These are phyloP conservation scores for Panicum virgatum DNA, from an alignment of 202 grass and related monocot species.

Conservation along the genomic window DNA sequence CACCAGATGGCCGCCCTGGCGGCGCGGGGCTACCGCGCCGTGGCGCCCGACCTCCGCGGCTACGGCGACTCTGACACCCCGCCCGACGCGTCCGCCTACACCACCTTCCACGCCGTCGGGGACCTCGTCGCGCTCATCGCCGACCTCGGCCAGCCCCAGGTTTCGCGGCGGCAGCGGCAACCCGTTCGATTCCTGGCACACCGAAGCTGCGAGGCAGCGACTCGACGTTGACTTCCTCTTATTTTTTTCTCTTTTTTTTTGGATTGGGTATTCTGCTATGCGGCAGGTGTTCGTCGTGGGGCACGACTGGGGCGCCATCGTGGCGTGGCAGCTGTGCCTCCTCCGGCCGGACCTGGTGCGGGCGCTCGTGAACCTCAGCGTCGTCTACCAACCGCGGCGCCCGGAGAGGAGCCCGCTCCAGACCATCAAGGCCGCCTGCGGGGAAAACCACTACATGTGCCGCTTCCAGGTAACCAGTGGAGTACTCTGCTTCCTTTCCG, in stretches of 20 bases:
- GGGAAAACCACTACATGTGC: conserved; percentile 86
- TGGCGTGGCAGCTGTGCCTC: conserved; percentile 85
- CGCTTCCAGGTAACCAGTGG: conserved; percentile 64
- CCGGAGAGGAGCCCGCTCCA: conserved; percentile 50
- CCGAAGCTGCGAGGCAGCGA: neutral
- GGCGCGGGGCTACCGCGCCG: conserved; percentile 62
- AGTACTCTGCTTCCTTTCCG: neutral
- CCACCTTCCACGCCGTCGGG: conserved; percentile 75
- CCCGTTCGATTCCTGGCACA: neutral
- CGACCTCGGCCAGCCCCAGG: conserved; percentile 63
- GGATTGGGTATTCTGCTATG: neutral
- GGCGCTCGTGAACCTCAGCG: conserved; percentile 79
- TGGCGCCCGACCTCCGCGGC: conserved; percentile 83
- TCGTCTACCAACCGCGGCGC: conserved; percentile 44
- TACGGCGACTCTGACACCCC: conserved; percentile 73
- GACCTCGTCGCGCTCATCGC: conserved; percentile 91
- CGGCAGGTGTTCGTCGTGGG: conserved; percentile 79
- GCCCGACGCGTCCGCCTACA: conserved; percentile 36
- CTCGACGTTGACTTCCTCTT: conserved; percentile 1
- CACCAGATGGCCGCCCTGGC: conserved; percentile 70
- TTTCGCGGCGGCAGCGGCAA: neutral
- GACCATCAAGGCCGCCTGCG: conserved; percentile 46
- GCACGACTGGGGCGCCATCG: conserved; percentile 83
- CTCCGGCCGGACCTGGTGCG: conserved; percentile 75
- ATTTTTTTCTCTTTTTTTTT: no score